Conservation (phyloP, 306 rosid genomes). For the Carpinus fangiana region DNA sequence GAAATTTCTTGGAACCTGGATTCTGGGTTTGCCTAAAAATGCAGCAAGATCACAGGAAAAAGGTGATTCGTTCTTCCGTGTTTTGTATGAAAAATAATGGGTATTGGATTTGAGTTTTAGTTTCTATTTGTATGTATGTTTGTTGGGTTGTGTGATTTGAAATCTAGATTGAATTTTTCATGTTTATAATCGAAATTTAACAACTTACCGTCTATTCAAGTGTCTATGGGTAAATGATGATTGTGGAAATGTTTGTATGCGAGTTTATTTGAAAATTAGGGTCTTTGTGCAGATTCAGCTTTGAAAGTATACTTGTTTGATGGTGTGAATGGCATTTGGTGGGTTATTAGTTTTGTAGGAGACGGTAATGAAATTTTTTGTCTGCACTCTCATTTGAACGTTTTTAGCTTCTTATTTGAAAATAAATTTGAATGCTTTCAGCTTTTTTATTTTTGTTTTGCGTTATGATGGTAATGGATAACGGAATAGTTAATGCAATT, state of each 20-base stretch:
- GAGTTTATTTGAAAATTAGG: not conserved
- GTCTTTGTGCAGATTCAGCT: conserved; percentile 11
- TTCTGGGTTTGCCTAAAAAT: conserved; percentile 49
- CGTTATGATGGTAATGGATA: conserved; percentile 30
- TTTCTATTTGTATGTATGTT: not conserved
- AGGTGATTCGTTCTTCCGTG: conserved; percentile 44
- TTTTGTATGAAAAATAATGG: not conserved
- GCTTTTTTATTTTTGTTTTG: conserved; percentile 15
- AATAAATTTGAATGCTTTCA: not conserved
- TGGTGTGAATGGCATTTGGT: conserved; percentile 17
- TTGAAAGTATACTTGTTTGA: conserved; percentile 3
- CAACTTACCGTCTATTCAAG: not conserved
- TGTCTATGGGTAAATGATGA: not conserved
- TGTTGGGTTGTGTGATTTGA: not conserved
- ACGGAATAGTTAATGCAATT: conserved; percentile 31
- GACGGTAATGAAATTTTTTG: not conserved
- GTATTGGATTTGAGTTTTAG: not conserved
- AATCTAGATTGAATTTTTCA: not conserved
- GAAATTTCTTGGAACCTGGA: conserved; percentile 33
- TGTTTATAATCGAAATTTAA: not conserved
- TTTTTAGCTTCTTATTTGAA: not conserved
- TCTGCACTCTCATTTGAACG: not conserved
- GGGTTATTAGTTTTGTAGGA: conserved; percentile 14
- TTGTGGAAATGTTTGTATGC: not conserved
- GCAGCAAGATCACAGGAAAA: conserved; percentile 77